A percentile compares a stretch with the other conserved stretches of the same genome.
These are phyloP conservation scores for Yamadazyma nakazawae DNA, from an alignment of 805 yeast species.

Conservation along the genomic window DNA sequence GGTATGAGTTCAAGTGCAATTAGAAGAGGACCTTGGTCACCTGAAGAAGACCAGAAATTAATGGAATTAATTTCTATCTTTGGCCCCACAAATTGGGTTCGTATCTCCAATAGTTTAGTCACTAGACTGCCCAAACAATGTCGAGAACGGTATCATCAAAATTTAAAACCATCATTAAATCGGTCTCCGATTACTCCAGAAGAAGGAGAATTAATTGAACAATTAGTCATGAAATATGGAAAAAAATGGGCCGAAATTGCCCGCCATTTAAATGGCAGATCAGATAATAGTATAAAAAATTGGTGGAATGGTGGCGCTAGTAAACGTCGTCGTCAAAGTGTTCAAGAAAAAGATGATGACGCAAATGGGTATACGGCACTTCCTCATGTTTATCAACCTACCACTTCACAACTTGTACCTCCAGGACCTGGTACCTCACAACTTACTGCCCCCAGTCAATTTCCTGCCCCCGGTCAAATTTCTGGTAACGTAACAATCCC, in stretches of 20 bases:
- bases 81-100: constrained; percentile 89
- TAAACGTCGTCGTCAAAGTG: constrained; percentile 57
- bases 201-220: constrained; percentile 80
- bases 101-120: constrained; percentile 68
- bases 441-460: no score
- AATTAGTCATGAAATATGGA: constrained; percentile 73
- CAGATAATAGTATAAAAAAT: constrained; percentile 89
- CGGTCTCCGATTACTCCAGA: constrained; percentile 79
- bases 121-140: constrained; percentile 90
- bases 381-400: background rate
- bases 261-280: constrained; percentile 78
- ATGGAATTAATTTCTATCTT: constrained; percentile 63
- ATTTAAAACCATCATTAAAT: constrained; percentile 79
- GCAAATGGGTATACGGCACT: background rate
- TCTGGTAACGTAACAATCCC: no score
- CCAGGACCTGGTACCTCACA: no score
- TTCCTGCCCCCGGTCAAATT: no score
- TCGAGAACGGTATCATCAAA: constrained; percentile 87
- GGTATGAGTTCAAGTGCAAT: background rate
- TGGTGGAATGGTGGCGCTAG: constrained; percentile 98
- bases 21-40: constrained; percentile 86
- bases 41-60: constrained; percentile 73
- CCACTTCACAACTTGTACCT: background rate
- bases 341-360: background rate
- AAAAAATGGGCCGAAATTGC: constrained; percentile 94